Evolutionary conservation across 768 basidiomycete genomes (phyloP).

Genomic region (Boletus reticuloceps): DNA sequence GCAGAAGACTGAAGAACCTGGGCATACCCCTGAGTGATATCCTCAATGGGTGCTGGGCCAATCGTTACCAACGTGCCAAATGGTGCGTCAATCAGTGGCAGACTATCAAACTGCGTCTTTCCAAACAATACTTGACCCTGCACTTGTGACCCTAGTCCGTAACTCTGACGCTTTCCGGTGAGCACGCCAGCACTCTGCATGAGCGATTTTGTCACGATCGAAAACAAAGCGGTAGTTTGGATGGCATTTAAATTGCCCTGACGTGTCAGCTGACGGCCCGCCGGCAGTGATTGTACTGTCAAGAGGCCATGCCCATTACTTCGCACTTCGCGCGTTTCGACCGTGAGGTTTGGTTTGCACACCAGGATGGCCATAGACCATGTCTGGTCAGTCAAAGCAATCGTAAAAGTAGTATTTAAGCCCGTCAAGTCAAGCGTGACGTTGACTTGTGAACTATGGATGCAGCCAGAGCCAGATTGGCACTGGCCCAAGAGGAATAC

Average conservation of each 20-base stretch:
- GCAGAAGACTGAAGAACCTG: constrained; percentile 18
- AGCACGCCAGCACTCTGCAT: constrained; percentile 1
- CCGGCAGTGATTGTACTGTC: constrained; percentile 14
- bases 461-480: too few species aligned
- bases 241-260: constrained; percentile 24
- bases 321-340: constrained; percentile 30
- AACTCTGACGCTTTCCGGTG: background rate
- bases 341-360: constrained; percentile 21
- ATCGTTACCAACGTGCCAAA: background rate
- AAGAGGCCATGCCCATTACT: too few species aligned
- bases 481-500: constrained; percentile 20
- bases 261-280: constrained; percentile 2
- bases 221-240: constrained; percentile 24
- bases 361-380: constrained; percentile 22
- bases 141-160: constrained; percentile 14
- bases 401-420: constrained; percentile 8
- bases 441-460: too few species aligned
- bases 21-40: constrained; percentile 19
- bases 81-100: constrained; percentile 5
- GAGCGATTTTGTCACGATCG: constrained; percentile 16
- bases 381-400: constrained; percentile 14
- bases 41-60: constrained; percentile 2
- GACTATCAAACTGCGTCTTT: constrained; percentile 4
- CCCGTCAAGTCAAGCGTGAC: constrained; percentile 17
- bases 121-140: constrained; percentile 23